Percentiles rank a stretch among this genome's conserved stretches.
phyloP scores from a whole-genome alignment of 345 rosid genomes.

The Nephelium lappaceum region DNA sequence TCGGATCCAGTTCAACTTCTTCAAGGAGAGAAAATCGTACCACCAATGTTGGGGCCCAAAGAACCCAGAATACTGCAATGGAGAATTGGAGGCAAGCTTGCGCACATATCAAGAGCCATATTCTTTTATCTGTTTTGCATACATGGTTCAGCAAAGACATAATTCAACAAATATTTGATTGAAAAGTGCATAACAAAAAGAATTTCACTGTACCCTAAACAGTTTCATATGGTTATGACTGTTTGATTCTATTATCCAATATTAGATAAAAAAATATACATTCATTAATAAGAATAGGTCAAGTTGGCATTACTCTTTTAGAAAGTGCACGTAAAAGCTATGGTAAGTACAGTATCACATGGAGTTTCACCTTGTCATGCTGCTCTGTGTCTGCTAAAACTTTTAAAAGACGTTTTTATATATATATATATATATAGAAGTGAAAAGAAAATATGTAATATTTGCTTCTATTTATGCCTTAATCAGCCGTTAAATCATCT shows the following conservation, averaged over 20 bases:
- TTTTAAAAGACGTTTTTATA: neutral
- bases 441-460: neutral
- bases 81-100: conserved; percentile 92
- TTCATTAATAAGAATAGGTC: neutral
- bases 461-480: neutral
- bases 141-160: conserved; percentile 8
- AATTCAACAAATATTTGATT: neutral
- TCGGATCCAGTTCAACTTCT: conserved; percentile 12
- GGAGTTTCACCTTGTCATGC: conserved; percentile 3
- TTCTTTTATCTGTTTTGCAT: conserved; percentile 68
- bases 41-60: conserved; percentile 95
- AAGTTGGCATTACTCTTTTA: neutral
- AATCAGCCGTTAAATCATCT: neutral
- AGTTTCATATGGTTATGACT: neutral
- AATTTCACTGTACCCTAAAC: neutral
- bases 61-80: conserved; percentile 77
- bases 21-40: conserved; percentile 45
- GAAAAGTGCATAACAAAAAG: neutral
- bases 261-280: neutral
- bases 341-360: neutral
- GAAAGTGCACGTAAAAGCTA: neutral
- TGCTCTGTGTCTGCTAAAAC: neutral
- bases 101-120: conserved; percentile 71
- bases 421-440: no score
- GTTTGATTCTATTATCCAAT: neutral